Base-by-base conservation (phyloP, 352 stramenopile genomes). In the Pythium scleroteichum region DNA sequence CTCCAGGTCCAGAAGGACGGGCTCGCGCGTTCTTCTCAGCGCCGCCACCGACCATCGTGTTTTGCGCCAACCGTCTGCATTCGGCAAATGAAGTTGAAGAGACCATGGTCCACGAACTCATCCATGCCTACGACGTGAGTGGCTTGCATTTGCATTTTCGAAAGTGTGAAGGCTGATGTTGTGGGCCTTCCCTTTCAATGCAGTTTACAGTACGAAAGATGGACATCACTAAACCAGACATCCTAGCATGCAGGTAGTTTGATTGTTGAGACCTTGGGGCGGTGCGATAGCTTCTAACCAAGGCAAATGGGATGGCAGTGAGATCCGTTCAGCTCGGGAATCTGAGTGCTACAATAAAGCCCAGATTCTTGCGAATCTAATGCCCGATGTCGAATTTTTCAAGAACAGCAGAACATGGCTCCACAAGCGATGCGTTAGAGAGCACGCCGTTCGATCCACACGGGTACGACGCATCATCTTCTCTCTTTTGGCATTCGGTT, bases 201-300 rank as follows among this genome's bases (percentile, higher is more conserved):
- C 54, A 94, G 85, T 94, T 91, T 53, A 87, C 79, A 0, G 85
- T 94, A 54, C 81, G 85, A 23, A 80, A 88, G 59, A 94, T 94
- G 85, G 85, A 94, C 61, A 91, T 94, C 57, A 91, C 85, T 53
- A 85, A 91, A 65, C 71, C 82, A 6, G 78, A 88, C 32, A 52
- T 92, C 16, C 67, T 94, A 27, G 85, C 85, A 7, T 94, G 85
- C 82, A 93, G 83, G 83, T 89, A 45, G 38, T 4, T 44, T 19
- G 6, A 4, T 20, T 44, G 6, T n/a, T 44, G 6, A 8, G 16
- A 20, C 38, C 16, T 20, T n/a, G 29, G 5, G 29, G 29, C 10
- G 29, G 10, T 10, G 10, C 10, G 5, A 35, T 35, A 10, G 29
- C 10, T 10, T 35, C 29, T 9, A 14, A 32, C 10, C 17, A 4